Evolutionary conservation across 306 rosid species (phyloP), one percentile per base, ranked within the genome.

Genomic region (Morella rubra): DNA sequence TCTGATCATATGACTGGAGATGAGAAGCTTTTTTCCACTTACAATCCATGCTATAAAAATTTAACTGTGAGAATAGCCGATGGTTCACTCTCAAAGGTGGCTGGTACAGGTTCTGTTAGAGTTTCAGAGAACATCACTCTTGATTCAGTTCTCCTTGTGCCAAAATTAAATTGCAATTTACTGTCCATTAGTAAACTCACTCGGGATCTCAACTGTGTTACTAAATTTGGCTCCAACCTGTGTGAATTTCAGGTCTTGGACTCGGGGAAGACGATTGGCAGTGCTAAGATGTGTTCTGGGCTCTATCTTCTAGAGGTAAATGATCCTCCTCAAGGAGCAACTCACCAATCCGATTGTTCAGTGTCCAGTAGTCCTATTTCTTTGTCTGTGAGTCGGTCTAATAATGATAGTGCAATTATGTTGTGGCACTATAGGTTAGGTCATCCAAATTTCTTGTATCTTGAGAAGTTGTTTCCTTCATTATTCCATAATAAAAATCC

Each of bases 221-320:
- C 52, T 55, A 73, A 27, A 41, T 73, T 73, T 54, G 10, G 4
- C 32, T 20, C 67, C 8, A 22, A 40, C 13, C 24, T 13, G 2
- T 73, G 68, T 56, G 65, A 32, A 16, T 73, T 32, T 73, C 67
- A 73, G 77, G 77, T 6, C 7, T 32, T 53, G 77, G 52, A 19
- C 12, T 73, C 67, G 55, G 37, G 37, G 37, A 32, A 32, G 37
- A 32, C 0, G 37, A 32, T 32, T 32, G 37, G 37, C 37, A 32
- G 18, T 73, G 77, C 45, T 73, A 46, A 73, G 24, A 27, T 53
- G 49, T 10, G 40, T 13, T 9, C 5, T n/a, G 68, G 68, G 14
- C 68, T 61, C 40, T 61, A 61, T 27, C 13, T 61, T 12, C 68
- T 61, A 9, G 24, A 61, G 40, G 68, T 10, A 4, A 19, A 19